These are phyloP conservation scores for Suillus alpinus DNA, from an alignment of 768 basidiomycete genomes.

Conservation along the genomic window DNA sequence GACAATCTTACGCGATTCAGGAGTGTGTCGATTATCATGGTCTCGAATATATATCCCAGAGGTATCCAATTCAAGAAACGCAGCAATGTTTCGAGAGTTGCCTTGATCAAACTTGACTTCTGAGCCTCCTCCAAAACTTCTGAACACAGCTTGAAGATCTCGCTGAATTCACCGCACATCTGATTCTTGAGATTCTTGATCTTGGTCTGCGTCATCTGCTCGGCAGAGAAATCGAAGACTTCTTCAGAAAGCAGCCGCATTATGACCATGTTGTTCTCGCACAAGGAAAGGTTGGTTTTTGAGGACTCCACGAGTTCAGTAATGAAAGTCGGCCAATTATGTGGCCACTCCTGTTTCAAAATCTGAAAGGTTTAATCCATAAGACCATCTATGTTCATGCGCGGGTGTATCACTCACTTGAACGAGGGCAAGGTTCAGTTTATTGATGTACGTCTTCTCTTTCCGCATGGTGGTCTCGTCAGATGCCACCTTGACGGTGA, in stretches of 20 bases:
- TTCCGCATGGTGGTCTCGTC: constrained; percentile 86
- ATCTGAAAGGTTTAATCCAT: constrained; percentile 53
- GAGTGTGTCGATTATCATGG: constrained; percentile 91
- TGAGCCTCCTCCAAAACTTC: constrained; percentile 97
- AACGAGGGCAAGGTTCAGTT: constrained; percentile 93
- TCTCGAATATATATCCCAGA: constrained; percentile 97
- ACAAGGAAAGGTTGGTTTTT: constrained; percentile 91
- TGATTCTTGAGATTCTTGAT: constrained; percentile 97
- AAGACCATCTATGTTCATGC: neutral
- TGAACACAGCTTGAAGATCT: constrained; percentile 96
- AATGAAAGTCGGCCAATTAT: constrained; percentile 98
- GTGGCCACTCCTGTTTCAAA: constrained; percentile 99
- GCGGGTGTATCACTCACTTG: constrained; percentile 53
- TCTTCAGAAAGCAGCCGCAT: constrained; percentile 96
- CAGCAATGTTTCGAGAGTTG: constrained; percentile 90
- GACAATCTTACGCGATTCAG: constrained; percentile 73
- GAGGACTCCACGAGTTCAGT: constrained; percentile 96
- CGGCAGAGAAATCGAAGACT: constrained; percentile 97
- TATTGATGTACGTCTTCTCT: constrained; percentile 94
- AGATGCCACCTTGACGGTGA: constrained; percentile 90
- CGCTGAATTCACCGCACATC: constrained; percentile 96
- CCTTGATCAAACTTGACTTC: constrained; percentile 91
- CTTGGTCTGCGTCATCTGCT: constrained; percentile 97
- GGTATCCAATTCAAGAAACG: constrained; percentile 99
- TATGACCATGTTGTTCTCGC: constrained; percentile 99